Percentiles rank a stretch among this genome's conserved stretches.
phyloP scores from a whole-genome alignment of 257 asterid species.

The Thymus quinquecostatus region DNA sequence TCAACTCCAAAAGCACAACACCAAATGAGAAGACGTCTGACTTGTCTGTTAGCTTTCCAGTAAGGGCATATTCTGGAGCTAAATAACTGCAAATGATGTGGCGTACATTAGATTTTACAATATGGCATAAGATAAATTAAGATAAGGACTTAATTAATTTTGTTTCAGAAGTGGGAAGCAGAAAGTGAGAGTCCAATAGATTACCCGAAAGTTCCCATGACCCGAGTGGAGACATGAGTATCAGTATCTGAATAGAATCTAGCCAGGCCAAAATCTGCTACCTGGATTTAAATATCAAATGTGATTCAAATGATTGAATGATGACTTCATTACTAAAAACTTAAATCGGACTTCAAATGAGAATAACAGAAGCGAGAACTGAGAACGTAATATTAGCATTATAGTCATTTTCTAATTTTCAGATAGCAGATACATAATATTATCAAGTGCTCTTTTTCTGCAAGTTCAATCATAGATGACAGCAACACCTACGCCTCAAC shows the following conservation, averaged over 20 bases:
- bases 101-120: not conserved
- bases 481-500: not conserved
- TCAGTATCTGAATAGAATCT: conserved; percentile 79
- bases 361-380: conserved; percentile 1
- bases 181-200: conserved; percentile 25
- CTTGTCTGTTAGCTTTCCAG: conserved; percentile 84
- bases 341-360: not conserved
- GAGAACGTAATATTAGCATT: conserved; percentile 18
- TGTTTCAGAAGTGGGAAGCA: conserved; percentile 17
- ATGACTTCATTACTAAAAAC: not conserved
- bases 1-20: conserved; percentile 83
- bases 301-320: not conserved
- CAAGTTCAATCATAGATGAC: not conserved
- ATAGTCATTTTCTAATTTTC: not conserved
- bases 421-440: conserved; percentile 4
- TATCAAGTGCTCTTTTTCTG: not conserved
- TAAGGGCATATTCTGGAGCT: conserved; percentile 96
- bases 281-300: conserved; percentile 48
- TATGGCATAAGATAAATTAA: not conserved
- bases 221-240: conserved; percentile 92
- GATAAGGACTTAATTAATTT: conserved; percentile 11
- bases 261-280: conserved; percentile 97
- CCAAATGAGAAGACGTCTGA: conserved; percentile 94
- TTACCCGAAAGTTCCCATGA: conserved; percentile 97
- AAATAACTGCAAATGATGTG: conserved; percentile 61